These are phyloP conservation scores for Hypomontagnella monticulosa DNA, from an alignment of 495 filamentous ascomycete species.

Conservation along the genomic window DNA sequence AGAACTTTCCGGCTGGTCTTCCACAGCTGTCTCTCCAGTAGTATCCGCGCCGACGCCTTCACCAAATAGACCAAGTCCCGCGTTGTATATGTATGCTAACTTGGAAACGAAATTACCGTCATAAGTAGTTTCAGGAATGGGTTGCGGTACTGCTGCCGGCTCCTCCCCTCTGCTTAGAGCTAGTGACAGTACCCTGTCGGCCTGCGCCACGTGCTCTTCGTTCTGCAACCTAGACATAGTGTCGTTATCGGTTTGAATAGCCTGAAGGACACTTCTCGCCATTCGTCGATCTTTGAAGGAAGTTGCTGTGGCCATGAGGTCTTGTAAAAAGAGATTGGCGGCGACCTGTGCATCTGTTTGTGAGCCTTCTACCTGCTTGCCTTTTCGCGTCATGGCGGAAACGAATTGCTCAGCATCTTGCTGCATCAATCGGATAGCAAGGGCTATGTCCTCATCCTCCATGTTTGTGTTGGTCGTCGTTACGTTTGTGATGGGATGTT, in stretches of 20 bases:
- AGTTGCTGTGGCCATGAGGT: conserved; percentile 30
- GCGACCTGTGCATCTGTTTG: conserved; percentile 46
- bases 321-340: conserved; percentile 39
- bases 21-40: not conserved
- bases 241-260: conserved; percentile 44
- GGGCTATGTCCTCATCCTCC: conserved; percentile 25
- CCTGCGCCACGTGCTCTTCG: conserved; percentile 32
- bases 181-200: conserved; percentile 30
- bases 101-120: conserved; percentile 17
- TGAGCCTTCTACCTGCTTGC: conserved; percentile 43
- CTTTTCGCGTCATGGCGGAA: conserved; percentile 45
- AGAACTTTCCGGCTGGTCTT: conserved; percentile 35
- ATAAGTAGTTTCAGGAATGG: not conserved
- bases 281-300: conserved; percentile 44
- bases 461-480: not conserved
- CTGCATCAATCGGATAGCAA: conserved; percentile 40
- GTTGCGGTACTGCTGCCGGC: not conserved
- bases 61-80: not conserved
- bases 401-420: conserved; percentile 42
- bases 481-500: conserved; percentile 1
- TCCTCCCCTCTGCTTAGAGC: conserved; percentile 11
- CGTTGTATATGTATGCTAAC: conserved; percentile 12
- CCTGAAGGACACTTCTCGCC: conserved; percentile 45
- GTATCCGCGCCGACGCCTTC: not conserved
- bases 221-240: conserved; percentile 29